These are phyloP conservation scores for Boeremia lycopersici DNA, from an alignment of 2,329 filamentous ascomycete species.

Conservation along the genomic window DNA sequence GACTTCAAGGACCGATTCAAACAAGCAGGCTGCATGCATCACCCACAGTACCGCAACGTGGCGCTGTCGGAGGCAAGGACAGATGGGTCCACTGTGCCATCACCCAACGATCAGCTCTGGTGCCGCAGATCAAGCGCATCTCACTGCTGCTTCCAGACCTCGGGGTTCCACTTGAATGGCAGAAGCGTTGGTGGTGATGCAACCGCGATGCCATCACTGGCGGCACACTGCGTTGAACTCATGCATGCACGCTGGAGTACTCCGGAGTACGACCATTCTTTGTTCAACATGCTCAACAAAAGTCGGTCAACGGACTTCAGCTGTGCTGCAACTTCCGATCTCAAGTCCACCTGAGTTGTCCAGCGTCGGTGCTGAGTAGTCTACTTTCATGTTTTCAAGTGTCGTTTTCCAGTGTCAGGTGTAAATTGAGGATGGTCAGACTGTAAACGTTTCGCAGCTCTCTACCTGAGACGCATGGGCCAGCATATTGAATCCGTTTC, in stretches of 20 bases:
- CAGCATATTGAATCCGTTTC: constrained; percentile 5
- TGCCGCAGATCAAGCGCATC: constrained; percentile 15
- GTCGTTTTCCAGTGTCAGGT: not conserved
- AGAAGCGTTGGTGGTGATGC: constrained; percentile 10
- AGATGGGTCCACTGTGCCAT: constrained; percentile 4
- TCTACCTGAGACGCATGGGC: constrained; percentile 12
- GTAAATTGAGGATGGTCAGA: not conserved
- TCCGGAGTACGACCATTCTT: constrained; percentile 4
- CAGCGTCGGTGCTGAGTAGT: not conserved
- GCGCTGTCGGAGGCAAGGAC: constrained; percentile 16
- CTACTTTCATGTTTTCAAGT: not conserved
- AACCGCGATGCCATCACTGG: constrained; percentile 4
- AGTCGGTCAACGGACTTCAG: not conserved
- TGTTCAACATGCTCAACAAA: constrained; percentile 8
- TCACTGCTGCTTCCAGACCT: constrained; percentile 13
- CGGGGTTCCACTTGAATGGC: constrained; percentile 13
- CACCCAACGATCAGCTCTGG: constrained; percentile 8
- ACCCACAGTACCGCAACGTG: constrained; percentile 17
- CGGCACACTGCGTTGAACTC: constrained; percentile 3
- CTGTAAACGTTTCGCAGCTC: constrained; percentile 7
- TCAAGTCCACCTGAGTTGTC: not conserved
- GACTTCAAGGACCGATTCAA: constrained; percentile 3
- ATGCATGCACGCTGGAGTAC: constrained; percentile 10
- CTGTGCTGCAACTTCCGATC: not conserved
- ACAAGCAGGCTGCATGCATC: constrained; percentile 10